Conservation (phyloP, 306 rosid species). For the Vicia faba region DNA sequence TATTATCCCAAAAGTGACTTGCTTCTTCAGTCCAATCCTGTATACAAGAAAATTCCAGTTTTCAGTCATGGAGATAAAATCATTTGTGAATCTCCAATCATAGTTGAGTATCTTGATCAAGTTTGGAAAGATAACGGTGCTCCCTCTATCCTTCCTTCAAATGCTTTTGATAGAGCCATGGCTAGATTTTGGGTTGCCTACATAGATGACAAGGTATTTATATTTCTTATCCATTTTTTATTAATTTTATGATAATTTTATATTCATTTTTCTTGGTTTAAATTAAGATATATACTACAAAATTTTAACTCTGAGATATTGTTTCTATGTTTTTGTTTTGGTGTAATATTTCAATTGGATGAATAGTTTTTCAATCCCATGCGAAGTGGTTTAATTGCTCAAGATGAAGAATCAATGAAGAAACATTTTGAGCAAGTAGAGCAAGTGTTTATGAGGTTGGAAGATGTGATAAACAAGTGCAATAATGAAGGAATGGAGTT, state of each 20-base stretch:
- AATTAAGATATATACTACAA: too few species aligned
- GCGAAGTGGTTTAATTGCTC: conserved; percentile 17
- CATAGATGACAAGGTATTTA: conserved; percentile 55
- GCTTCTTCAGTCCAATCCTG: conserved; percentile 62
- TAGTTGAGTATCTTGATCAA: conserved; percentile 63
- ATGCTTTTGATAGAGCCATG: conserved; percentile 55
- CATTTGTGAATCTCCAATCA: conserved; percentile 58
- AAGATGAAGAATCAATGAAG: conserved; percentile 51
- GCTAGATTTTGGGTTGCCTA: conserved; percentile 57
- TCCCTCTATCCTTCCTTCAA: conserved; percentile 54
- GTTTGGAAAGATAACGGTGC: conserved; percentile 46
- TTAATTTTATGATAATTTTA: too few species aligned
- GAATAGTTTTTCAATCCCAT: conserved; percentile 37
- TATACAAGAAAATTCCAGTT: conserved; percentile 65
- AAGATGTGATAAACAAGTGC: conserved; percentile 42
- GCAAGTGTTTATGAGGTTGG: conserved; percentile 40
- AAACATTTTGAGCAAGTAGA: conserved; percentile 33
- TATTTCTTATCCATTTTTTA: background rate
- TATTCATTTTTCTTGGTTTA: too few species aligned
- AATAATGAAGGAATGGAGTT: conserved; percentile 52
- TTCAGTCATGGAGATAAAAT: conserved; percentile 47
- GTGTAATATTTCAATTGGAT: conserved; percentile 7
- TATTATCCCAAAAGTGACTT: conserved; percentile 49
- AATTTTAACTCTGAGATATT: too few species aligned
- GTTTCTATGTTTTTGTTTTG: background rate